phyloP scores from a whole-genome alignment of 768 basidiomycete genomes.

The Lactifluus pinguis region DNA sequence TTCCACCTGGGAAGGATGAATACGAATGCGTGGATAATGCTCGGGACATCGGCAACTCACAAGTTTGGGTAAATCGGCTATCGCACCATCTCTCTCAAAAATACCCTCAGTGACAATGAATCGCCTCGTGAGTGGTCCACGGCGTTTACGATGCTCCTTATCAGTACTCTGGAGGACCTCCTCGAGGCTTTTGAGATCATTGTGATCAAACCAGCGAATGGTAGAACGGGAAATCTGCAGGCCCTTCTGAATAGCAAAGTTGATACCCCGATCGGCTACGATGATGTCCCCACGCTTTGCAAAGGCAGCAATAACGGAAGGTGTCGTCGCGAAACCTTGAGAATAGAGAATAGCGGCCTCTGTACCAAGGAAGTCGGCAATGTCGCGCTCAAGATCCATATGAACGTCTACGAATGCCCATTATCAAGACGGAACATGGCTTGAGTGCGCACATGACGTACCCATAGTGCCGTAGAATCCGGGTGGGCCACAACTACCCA shows the following conservation, averaged over 20 bases:
- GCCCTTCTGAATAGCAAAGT: conserved; percentile 93
- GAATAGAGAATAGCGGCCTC: conserved; percentile 89
- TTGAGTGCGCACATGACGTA: conserved; percentile 30
- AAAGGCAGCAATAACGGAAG: conserved; percentile 94
- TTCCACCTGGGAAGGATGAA: conserved; percentile 53
- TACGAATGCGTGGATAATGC: neutral
- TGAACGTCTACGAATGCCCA: conserved; percentile 66
- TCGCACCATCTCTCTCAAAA: conserved; percentile 89
- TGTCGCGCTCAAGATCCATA: conserved; percentile 76
- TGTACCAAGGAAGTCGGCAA: conserved; percentile 84
- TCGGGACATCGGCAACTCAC: conserved; percentile 38
- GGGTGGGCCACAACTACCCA: conserved; percentile 92
- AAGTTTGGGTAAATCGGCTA: conserved; percentile 86
- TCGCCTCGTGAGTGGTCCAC: conserved; percentile 70
- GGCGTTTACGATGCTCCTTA: conserved; percentile 82
- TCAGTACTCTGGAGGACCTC: conserved; percentile 75
- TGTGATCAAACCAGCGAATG: conserved; percentile 94
- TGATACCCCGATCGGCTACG: conserved; percentile 95
- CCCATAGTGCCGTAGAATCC: conserved; percentile 97
- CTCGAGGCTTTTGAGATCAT: conserved; percentile 86
- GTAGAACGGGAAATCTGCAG: conserved; percentile 88
- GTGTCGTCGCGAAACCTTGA: conserved; percentile 85
- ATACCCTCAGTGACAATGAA: conserved; percentile 98
- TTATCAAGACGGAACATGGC: neutral
- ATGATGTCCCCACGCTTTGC: conserved; percentile 97